These are phyloP conservation scores for Fraxinus nigra DNA, from an alignment of 305 asterid species.

Conservation along the genomic window DNA sequence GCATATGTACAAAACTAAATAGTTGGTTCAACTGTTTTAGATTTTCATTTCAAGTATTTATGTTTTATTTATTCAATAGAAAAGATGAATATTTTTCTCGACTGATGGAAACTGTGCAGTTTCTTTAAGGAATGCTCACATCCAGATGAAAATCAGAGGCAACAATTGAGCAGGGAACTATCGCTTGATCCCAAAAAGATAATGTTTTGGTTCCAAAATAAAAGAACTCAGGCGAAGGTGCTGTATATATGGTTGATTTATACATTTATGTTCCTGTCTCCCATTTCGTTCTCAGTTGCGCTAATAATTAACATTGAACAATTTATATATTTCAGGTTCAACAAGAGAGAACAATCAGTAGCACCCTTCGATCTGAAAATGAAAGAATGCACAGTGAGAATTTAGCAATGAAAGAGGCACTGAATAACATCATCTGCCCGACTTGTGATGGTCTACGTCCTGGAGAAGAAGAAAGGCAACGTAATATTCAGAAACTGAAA, in stretches of 20 bases:
- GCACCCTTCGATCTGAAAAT: constrained; percentile 48
- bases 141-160: too few relatives aligned
- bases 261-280: not conserved
- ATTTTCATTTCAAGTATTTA: too few relatives aligned
- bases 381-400: constrained; percentile 56
- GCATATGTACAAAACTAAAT: too few relatives aligned
- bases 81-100: too few relatives aligned
- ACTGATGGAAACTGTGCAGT: too few relatives aligned
- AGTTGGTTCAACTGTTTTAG: too few relatives aligned
- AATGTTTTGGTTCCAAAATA: constrained; percentile 83
- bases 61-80: constrained; percentile 12
- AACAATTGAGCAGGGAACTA: constrained; percentile 18
- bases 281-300: too few relatives aligned
- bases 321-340: constrained; percentile 37
- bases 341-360: constrained; percentile 52
- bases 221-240: constrained; percentile 22
- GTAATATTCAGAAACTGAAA: constrained; percentile 24
- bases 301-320: not conserved
- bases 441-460: constrained; percentile 36
- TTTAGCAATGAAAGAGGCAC: constrained; percentile 49
- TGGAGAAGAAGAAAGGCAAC: constrained; percentile 45
- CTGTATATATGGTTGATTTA: not conserved
- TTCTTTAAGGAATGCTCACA: too few relatives aligned
- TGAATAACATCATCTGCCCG: constrained; percentile 39
- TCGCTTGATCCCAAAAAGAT: constrained; percentile 65